Base-by-base conservation (phyloP, 2,329 filamentous ascomycete species). In the Fusarium clavum region DNA sequence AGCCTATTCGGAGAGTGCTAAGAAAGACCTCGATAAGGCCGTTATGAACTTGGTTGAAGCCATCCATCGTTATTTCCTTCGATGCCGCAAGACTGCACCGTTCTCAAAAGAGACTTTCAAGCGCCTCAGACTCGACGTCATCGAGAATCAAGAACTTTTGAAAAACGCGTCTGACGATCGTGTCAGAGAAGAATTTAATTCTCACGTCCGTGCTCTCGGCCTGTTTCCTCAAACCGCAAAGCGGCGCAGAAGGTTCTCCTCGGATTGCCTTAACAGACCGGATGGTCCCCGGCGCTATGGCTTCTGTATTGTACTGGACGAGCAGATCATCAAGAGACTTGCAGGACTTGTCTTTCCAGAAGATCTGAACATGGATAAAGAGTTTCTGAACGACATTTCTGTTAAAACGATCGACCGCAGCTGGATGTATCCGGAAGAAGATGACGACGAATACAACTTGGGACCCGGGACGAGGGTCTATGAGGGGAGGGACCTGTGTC, bases 161-260 rank as follows among this genome's bases (percentile, higher is more conserved):
- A 46, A 65, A 29, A 46, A 59, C 44, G 64, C 57, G n/a, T 70
- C 64, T 8, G 53, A 68, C 20, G 61, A 68, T 16, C 64, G 64
- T 22, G 46, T 70, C 24, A 58, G 64, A 38, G 67, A 70, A 41
- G 67, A 68, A 27, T 60, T 65, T 30, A 70, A 70, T 30, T 41
- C 64, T 13, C 27, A 61, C 27, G 38, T 62, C 30, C 32, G 64
- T 16, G 40, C n/a, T 18, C 30, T 59, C 14, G 27, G 53, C 29
- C 25, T 68, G 9, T 65, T 54, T 24, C 55, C 56, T 16, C 14
- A 10, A 25, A 47, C 51, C 14, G 13, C 41, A 18, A 13, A 38
- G 22, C 52, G 29, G 38, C 44, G 57, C 8, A 27, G 34, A 40
- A 47, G 25, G 10, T 7, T 34, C 29, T 27, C 34, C 40, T 20